These are phyloP conservation scores for Neovahlkampfia damariscottae DNA, from an alignment of 78 protist genomes.

Conservation along the genomic window DNA sequence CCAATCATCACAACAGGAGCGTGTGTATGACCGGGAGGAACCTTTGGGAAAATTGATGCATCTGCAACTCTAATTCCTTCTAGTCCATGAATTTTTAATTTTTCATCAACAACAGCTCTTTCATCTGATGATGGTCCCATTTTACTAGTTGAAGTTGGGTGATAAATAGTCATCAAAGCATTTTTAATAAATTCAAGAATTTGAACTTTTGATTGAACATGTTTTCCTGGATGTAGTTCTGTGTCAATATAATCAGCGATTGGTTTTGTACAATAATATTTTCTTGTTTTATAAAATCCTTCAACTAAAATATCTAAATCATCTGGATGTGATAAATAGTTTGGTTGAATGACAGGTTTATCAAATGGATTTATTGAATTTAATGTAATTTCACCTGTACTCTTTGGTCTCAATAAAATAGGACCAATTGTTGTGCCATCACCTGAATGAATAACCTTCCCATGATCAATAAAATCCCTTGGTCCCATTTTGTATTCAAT, in stretches of 20 bases:
- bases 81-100: slow-evolving; percentile 18
- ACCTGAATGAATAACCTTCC: background rate
- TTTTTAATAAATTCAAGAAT: background rate
- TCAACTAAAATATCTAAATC: background rate
- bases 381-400: background rate
- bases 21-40: slow-evolving; percentile 49
- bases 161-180: slow-evolving; percentile 26
- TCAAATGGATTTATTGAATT: background rate
- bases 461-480: background rate
- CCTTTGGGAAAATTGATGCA: slow-evolving; percentile 48
- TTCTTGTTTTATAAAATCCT: background rate
- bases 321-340: slow-evolving; percentile 16
- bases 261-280: background rate
- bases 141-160: slow-evolving; percentile 43
- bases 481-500: background rate
- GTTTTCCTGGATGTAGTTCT: slow-evolving; percentile 5
- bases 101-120: slow-evolving; percentile 27
- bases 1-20: slow-evolving; percentile 53
- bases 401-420: slow-evolving; percentile 19
- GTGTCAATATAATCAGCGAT: background rate
- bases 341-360: slow-evolving; percentile 31
- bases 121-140: slow-evolving; percentile 30
- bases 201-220: background rate
- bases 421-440: slow-evolving; percentile 12
- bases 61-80: slow-evolving; percentile 39